Evolutionary conservation across 495 filamentous ascomycete genomes (phyloP).

Genomic region (Neurospora tetrasperma): DNA sequence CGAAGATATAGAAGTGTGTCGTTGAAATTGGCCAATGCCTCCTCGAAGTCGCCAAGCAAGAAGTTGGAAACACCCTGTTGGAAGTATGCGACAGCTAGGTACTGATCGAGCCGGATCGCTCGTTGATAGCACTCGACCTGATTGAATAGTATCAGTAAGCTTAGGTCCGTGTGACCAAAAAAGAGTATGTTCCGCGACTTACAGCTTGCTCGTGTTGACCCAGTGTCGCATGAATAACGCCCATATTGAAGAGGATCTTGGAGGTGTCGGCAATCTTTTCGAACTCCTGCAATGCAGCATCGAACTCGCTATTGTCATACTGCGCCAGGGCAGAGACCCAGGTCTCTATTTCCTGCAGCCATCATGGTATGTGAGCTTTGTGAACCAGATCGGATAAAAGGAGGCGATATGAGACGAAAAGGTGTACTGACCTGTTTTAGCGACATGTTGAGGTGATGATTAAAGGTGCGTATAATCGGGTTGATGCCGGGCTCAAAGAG

Average conservation of each 20-base stretch:
- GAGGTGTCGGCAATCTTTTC: constrained; percentile 87
- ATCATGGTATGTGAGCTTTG: constrained; percentile 10
- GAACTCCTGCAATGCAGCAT: constrained; percentile 72
- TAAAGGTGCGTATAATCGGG: neutral
- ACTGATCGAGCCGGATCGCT: constrained; percentile 80
- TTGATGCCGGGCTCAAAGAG: neutral
- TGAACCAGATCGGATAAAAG: neutral
- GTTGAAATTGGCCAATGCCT: constrained; percentile 97
- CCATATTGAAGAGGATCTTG: constrained; percentile 97
- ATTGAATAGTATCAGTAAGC: neutral
- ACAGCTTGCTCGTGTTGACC: constrained; percentile 94
- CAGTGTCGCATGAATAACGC: constrained; percentile 95
- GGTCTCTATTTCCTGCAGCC: constrained; percentile 86
- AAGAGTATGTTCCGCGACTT: constrained; percentile 29
- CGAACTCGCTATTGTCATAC: constrained; percentile 96
- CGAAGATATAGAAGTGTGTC: constrained; percentile 91
- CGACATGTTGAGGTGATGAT: constrained; percentile 43
- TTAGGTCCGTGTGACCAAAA: neutral
- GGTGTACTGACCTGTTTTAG: constrained; percentile 56
- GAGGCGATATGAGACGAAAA: neutral
- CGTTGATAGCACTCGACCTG: constrained; percentile 93
- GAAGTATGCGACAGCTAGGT: constrained; percentile 96
- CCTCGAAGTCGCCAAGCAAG: constrained; percentile 91
- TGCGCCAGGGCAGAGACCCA: constrained; percentile 87
- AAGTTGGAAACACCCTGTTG: constrained; percentile 99